Percentiles rank a stretch among this genome's conserved stretches.
These are phyloP conservation scores for Debaryomyces psychrophilus DNA, from an alignment of 1,139 yeast genomes.

Conservation along the genomic window DNA sequence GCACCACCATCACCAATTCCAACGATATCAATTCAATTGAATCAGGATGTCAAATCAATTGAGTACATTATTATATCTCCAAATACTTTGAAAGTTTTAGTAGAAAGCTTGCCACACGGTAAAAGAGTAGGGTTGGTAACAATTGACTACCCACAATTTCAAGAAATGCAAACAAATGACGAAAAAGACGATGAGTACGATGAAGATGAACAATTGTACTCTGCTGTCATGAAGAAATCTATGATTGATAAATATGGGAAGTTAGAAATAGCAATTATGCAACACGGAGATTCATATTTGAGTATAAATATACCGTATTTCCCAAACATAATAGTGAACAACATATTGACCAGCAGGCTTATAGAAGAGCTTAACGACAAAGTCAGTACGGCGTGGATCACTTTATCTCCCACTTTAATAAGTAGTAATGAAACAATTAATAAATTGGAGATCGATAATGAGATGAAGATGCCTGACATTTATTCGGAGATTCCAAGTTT, in stretches of 20 bases:
- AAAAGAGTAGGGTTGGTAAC: conserved; percentile 25
- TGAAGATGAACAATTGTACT: conserved; percentile 59
- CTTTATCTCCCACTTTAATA: conserved; percentile 39
- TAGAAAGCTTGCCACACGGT: conserved; percentile 23
- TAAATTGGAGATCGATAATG: conserved; percentile 27
- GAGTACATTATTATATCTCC: conserved; percentile 33
- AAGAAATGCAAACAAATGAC: conserved; percentile 12
- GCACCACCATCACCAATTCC: conserved; percentile 22
- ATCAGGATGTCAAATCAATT: conserved; percentile 7
- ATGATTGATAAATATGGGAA: conserved; percentile 27
- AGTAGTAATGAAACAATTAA: conserved; percentile 35
- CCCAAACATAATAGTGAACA: conserved; percentile 33
- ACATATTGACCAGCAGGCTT: conserved; percentile 31
- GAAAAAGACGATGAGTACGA: conserved; percentile 44
- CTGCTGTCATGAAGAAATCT: conserved; percentile 30
- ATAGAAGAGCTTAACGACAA: conserved; percentile 17
- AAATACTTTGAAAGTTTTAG: conserved; percentile 28
- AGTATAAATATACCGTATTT: conserved; percentile 38
- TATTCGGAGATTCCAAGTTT: conserved; percentile 33
- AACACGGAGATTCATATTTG: conserved; percentile 15
- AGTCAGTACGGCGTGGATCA: conserved; percentile 28
- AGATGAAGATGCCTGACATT: conserved; percentile 15
- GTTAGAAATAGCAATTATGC: conserved; percentile 29
- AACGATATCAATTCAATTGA: conserved; percentile 16
- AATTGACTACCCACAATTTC: conserved; percentile 27